These are phyloP conservation scores for Fagopyrum tataricum DNA, from an alignment of 148 eudicot genomes.

Conservation along the genomic window DNA sequence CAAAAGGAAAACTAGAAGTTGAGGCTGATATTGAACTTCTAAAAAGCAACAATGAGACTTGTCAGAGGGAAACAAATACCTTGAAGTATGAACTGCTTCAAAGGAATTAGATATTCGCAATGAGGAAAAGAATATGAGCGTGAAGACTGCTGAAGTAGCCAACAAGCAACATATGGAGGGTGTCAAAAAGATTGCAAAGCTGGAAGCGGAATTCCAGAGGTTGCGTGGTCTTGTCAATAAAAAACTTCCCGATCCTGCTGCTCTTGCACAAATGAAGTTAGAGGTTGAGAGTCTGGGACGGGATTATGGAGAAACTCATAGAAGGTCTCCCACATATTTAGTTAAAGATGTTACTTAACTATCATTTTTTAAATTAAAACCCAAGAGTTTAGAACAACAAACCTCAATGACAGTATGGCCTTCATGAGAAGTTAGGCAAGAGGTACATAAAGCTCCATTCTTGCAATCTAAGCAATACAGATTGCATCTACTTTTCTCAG, in stretches of 20 bases:
- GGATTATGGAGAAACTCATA: conserved; percentile 69
- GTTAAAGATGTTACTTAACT: background rate
- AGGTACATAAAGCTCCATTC: background rate
- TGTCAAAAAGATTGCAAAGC: conserved; percentile 80
- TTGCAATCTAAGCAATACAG: background rate
- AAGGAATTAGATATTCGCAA: conserved; percentile 93
- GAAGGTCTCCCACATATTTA: conserved; percentile 45
- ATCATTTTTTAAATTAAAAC: too few relatives aligned
- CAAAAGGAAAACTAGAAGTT: conserved; percentile 75
- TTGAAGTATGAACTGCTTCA: conserved; percentile 78
- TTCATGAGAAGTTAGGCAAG: background rate
- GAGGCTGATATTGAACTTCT: conserved; percentile 74
- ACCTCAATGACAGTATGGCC: background rate
- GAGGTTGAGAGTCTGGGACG: conserved; percentile 90
- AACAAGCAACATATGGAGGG: conserved; percentile 91
- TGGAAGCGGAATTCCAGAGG: conserved; percentile 96
- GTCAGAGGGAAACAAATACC: conserved; percentile 84
- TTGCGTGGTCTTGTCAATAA: conserved; percentile 90
- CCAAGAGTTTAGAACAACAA: too few relatives aligned
- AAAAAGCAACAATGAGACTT: conserved; percentile 69
- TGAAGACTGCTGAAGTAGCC: conserved; percentile 80
- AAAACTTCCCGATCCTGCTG: conserved; percentile 98
- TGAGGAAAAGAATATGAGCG: conserved; percentile 95
- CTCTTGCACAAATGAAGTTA: conserved; percentile 93
- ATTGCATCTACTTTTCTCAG: background rate